Evolutionary conservation across 352 stramenopile genomes (phyloP).

Genomic region (Globisporangium nagaii): DNA sequence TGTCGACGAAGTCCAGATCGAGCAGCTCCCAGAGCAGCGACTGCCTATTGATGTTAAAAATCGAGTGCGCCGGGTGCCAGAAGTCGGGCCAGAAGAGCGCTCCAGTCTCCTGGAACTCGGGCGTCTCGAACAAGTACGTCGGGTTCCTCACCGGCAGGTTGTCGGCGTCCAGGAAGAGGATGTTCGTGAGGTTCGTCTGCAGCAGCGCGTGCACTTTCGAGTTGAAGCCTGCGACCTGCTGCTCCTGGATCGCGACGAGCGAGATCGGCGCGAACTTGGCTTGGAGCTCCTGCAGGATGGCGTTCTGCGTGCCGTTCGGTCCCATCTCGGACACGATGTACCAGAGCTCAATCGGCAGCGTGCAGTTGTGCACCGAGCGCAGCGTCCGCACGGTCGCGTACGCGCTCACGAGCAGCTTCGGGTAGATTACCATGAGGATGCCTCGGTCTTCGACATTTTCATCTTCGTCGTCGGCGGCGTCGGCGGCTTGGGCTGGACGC

Average conservation of each 20-base stretch:
- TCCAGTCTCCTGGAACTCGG: constrained; percentile 25
- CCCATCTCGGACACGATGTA: constrained; percentile 37
- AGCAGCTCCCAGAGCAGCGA: constrained; percentile 52
- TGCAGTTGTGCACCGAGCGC: constrained; percentile 29
- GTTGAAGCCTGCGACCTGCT: constrained; percentile 30
- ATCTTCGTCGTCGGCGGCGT: not conserved
- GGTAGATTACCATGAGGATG: constrained; percentile 58
- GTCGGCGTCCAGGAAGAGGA: constrained; percentile 53
- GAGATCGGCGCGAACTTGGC: constrained; percentile 18
- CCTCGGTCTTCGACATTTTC: constrained; percentile 14
- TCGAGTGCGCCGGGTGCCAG: constrained; percentile 51
- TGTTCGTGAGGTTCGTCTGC: constrained; percentile 26
- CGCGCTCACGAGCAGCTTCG: constrained; percentile 34
- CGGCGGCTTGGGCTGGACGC: not conserved
- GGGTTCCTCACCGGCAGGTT: constrained; percentile 45
- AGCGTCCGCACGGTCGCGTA: constrained; percentile 38
- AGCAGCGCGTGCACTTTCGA: constrained; percentile 42
- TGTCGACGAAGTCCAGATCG: constrained; percentile 36
- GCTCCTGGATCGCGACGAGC: constrained; percentile 20
- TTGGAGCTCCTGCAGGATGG: constrained; percentile 19
- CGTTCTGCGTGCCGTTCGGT: constrained; percentile 12
- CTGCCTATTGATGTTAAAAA: constrained; percentile 50
- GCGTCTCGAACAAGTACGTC: constrained; percentile 38
- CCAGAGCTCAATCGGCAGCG: constrained; percentile 57
- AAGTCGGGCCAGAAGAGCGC: constrained; percentile 64